A percentile compares a stretch with the other conserved stretches of the same genome.
Evolutionary conservation across 2,329 filamentous ascomycete species (phyloP).

Genomic region (Monosporascus sp.): DNA sequence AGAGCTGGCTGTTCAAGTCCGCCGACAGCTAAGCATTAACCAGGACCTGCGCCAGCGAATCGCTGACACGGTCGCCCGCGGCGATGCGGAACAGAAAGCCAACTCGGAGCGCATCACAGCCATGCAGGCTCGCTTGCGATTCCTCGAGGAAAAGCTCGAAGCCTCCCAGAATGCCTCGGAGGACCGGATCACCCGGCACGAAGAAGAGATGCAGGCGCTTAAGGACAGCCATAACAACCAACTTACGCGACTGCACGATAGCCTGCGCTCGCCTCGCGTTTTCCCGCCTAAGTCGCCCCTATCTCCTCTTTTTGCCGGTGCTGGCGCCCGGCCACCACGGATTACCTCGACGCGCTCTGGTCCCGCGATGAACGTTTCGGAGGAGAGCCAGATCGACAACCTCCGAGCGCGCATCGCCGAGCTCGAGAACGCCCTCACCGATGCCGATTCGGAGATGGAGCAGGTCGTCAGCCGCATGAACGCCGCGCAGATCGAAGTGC

Average conservation of each 20-base stretch:
- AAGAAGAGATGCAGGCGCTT: constrained; percentile 74
- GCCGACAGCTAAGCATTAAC: constrained; percentile 75
- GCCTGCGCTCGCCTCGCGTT: constrained; percentile 38
- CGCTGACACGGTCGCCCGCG: constrained; percentile 71
- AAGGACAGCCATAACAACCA: constrained; percentile 73
- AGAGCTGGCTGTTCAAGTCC: constrained; percentile 72
- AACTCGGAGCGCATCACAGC: constrained; percentile 78
- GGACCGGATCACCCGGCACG: constrained; percentile 74
- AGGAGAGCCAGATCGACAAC: constrained; percentile 67
- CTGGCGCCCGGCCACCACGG: constrained; percentile 45
- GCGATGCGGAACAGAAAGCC: constrained; percentile 75
- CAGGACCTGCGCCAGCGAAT: constrained; percentile 69
- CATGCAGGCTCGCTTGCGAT: constrained; percentile 74
- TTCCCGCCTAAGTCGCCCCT: constrained; percentile 56
- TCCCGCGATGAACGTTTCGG: constrained; percentile 58
- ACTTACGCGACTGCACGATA: constrained; percentile 65
- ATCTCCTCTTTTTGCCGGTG: constrained; percentile 47
- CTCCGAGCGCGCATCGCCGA: constrained; percentile 77
- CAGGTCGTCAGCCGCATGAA: constrained; percentile 81
- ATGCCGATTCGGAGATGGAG: constrained; percentile 77
- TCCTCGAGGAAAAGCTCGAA: constrained; percentile 78
- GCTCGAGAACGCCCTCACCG: constrained; percentile 72
- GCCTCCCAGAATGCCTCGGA: constrained; percentile 81
- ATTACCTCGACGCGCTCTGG: constrained; percentile 43
- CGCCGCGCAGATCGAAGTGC: constrained; percentile 75